These are phyloP conservation scores for Calonectria pseudoreteaudii DNA, from an alignment of 2,329 filamentous ascomycete species.

Conservation along the genomic window DNA sequence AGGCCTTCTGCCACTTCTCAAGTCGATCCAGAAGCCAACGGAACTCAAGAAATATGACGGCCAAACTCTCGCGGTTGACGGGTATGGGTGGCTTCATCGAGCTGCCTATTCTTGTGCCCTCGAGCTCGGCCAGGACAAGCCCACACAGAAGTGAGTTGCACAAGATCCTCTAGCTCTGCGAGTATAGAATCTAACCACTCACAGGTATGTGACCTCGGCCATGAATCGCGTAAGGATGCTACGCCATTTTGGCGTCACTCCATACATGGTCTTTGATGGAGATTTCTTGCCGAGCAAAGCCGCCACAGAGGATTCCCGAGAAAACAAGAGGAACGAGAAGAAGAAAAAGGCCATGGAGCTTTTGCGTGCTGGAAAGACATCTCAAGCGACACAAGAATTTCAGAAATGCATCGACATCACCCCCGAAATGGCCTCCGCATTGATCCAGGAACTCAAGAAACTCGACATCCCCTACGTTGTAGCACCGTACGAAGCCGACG, in stretches of 20 bases:
- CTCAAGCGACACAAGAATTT: constrained; percentile 85
- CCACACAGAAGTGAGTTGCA: constrained; percentile 80
- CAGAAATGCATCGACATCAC: constrained; percentile 97
- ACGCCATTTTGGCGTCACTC: constrained; percentile 91
- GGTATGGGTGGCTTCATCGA: constrained; percentile 97
- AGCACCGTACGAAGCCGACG: constrained; percentile 96
- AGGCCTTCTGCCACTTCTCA: constrained; percentile 92
- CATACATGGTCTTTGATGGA: constrained; percentile 96
- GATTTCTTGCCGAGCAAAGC: constrained; percentile 96
- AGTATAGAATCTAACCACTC: not conserved
- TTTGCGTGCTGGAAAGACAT: constrained; percentile 81
- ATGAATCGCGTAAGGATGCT: constrained; percentile 95
- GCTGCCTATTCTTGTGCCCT: constrained; percentile 91
- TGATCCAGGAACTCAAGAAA: constrained; percentile 93
- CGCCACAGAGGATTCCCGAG: constrained; percentile 82
- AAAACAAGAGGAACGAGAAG: constrained; percentile 81
- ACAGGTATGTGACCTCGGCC: constrained; percentile 88
- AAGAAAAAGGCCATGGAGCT: constrained; percentile 82
- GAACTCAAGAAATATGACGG: constrained; percentile 89
- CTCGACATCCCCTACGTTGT: constrained; percentile 87
- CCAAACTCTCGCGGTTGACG: constrained; percentile 93
- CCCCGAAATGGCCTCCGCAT: constrained; percentile 89
- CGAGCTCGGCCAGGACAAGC: constrained; percentile 88
- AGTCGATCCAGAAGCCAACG: constrained; percentile 93
- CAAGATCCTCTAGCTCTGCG: not conserved